These are phyloP conservation scores for Lactifluus echinatus DNA, from an alignment of 768 basidiomycete species.

Conservation along the genomic window DNA sequence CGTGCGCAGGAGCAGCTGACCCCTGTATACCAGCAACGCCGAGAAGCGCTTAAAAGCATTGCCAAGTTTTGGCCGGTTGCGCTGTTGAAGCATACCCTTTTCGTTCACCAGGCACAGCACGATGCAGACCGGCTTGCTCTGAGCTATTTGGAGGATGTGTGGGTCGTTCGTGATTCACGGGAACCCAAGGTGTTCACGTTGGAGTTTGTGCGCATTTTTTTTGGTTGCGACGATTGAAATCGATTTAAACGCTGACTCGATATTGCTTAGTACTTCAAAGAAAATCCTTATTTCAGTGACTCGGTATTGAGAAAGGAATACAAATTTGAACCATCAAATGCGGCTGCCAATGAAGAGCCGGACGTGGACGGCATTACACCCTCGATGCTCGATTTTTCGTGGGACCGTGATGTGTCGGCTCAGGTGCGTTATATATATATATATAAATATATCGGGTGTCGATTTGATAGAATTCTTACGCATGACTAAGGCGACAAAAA, in stretches of 20 bases:
- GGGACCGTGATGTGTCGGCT: constrained; percentile 63
- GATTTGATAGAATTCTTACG: not conserved
- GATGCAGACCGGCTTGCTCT: constrained; percentile 72
- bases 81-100: constrained; percentile 59
- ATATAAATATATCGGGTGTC: not conserved
- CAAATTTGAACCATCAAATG: constrained; percentile 53
- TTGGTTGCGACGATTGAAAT: constrained; percentile 6
- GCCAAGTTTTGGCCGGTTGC: constrained; percentile 82
- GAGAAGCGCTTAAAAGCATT: constrained; percentile 55
- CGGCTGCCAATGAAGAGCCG: constrained; percentile 45
- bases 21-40: constrained; percentile 64
- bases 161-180: constrained; percentile 61
- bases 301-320: constrained; percentile 74
- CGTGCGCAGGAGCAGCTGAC: constrained; percentile 46
- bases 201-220: constrained; percentile 84
- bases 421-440: constrained; percentile 40
- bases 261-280: constrained; percentile 59
- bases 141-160: constrained; percentile 77
- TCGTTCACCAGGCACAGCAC: constrained; percentile 62
- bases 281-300: constrained; percentile 78
- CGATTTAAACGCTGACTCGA: not conserved
- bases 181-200: constrained; percentile 80
- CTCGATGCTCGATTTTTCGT: constrained; percentile 72
- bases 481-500: constrained; percentile 46
- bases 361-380: constrained; percentile 70